Base-by-base conservation (phyloP, 257 asterid genomes). In the Gentiana dahurica region DNA sequence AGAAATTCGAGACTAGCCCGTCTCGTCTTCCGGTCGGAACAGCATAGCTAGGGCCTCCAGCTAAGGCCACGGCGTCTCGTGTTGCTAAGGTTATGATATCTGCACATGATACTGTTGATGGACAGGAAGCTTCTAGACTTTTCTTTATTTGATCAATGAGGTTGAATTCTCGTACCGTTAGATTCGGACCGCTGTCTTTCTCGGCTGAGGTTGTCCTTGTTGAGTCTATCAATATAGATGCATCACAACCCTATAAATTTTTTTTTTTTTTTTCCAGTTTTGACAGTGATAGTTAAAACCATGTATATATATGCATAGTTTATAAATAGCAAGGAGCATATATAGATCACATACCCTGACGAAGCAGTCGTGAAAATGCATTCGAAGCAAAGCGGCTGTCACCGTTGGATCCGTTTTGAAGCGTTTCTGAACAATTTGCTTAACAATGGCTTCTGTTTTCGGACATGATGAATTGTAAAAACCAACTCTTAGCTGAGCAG, bases 341-440 rank as follows among this genome's bases (percentile, higher is more conserved):
- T 5, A 5, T 41, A 5, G 46, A 41, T 7, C 46, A 41, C 46
- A 41, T 35, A 84, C 96, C 60, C 69, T 57, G 11, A 85, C 95
- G 39, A 88, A 79, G 72, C 97, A 88, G 67, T 88, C 95, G 34
- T 89, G 97, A 24, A 89, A 89, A 68, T 89, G 84, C 89, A 89
- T 70, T 36, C 97, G 73, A 57, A 89, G 95, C 76, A 89, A 71
- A 7, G 94, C 94, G 12, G 91, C 81, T 0, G 97, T 76, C 6
- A 79, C 77, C 9, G 94, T 79, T 47, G 64, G 82, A 60, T 85
- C 91, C 5, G 33, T 32, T 35, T n/a, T 61, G 33, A 89, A 89
- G 2, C 73, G 57, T 12, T 53, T 72, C 9, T 65, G 71, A 54
- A 89, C 94, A 4, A 71, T 66, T 66, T 66, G 66, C 64, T 58